These are phyloP conservation scores for Pezicula neosporulosa DNA, from an alignment of 2,329 filamentous ascomycete genomes.

Conservation along the genomic window DNA sequence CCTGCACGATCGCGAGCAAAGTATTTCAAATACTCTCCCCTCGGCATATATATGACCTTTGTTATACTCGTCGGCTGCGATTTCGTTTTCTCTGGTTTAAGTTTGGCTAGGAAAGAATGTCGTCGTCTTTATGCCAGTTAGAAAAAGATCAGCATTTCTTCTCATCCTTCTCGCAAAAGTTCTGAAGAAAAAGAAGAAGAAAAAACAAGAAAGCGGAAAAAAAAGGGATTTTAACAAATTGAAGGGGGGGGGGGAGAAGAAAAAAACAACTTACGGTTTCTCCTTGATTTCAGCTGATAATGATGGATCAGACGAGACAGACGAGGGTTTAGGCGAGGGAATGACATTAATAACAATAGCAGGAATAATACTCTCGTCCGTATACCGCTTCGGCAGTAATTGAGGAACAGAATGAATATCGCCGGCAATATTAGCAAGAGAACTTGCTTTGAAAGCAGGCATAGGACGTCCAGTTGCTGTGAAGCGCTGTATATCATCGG, in stretches of 20 bases:
- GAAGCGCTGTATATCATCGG: constrained; percentile 14
- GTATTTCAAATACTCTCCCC: constrained; percentile 23
- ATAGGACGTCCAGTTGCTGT: constrained; percentile 23
- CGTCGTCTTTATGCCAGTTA: too few species aligned
- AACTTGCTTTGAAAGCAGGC: constrained; percentile 11
- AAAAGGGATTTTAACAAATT: neutral
- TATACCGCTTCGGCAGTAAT: constrained; percentile 21
- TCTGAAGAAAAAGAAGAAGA: too few species aligned
- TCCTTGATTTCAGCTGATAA: neutral
- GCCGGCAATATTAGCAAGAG: constrained; percentile 7
- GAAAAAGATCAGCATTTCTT: neutral
- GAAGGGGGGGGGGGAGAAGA: neutral
- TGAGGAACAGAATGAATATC: constrained; percentile 19
- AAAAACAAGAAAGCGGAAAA: neutral
- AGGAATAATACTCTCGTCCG: constrained; percentile 28
- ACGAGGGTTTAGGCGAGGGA: neutral
- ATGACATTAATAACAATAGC: constrained; percentile 20
- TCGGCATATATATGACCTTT: constrained; percentile 28
- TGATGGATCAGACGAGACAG: too few species aligned
- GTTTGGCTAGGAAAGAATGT: neutral
- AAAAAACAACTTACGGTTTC: neutral
- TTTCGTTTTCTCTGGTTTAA: neutral
- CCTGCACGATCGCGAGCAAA: constrained; percentile 26
- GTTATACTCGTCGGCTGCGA: constrained; percentile 9
- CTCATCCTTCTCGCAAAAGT: neutral